Conservation (phyloP, 768 basidiomycete genomes). For the Hortiboletus campestris region DNA sequence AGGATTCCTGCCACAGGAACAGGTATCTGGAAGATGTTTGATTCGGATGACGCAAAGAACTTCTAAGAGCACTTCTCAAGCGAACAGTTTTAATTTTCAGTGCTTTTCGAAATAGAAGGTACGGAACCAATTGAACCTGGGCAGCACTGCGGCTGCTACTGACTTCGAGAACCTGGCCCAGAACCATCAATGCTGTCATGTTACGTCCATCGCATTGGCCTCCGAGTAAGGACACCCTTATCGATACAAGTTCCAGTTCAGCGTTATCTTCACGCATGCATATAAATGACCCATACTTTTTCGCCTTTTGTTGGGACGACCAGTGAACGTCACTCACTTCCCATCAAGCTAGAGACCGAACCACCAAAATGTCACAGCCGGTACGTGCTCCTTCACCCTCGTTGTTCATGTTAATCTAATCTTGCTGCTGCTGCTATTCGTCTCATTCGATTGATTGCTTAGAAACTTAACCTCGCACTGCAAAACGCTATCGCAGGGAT, state of each 20-base stretch:
- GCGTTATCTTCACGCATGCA: not conserved
- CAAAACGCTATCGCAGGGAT: conserved; percentile 1
- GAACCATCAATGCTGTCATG: not conserved
- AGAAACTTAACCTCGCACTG: not conserved
- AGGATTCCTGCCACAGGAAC: too few species aligned
- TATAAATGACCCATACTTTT: not conserved
- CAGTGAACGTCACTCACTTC: not conserved
- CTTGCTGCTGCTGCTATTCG: not conserved
- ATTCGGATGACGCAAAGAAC: not conserved
- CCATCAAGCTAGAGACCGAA: not conserved
- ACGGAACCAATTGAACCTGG: not conserved
- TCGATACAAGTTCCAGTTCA: not conserved
- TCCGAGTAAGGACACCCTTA: not conserved
- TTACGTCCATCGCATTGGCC: not conserved
- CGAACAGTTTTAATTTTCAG: not conserved
- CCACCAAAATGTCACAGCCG: not conserved
- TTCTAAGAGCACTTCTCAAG: not conserved
- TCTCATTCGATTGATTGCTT: not conserved
- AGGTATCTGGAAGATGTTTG: not conserved
- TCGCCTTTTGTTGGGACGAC: not conserved
- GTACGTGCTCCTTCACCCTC: not conserved
- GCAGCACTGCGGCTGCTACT: not conserved
- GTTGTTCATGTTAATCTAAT: not conserved
- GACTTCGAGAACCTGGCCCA: not conserved
- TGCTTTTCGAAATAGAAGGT: not conserved